phyloP scores from a whole-genome alignment of 2,329 filamentous ascomycete genomes.

The Ophiostoma montium region DNA sequence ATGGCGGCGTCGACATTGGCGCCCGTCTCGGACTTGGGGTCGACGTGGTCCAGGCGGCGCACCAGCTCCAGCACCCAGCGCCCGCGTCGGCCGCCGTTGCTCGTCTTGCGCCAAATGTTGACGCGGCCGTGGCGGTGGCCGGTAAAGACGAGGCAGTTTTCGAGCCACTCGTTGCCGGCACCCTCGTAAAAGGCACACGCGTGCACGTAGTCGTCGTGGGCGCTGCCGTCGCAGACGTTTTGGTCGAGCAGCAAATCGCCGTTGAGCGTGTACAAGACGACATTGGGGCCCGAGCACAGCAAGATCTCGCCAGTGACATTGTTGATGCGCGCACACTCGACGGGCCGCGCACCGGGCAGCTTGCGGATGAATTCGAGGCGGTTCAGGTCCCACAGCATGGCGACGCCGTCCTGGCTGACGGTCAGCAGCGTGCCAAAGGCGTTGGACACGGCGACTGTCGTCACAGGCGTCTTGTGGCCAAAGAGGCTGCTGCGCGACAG shows the following conservation, averaged over 20 bases:
- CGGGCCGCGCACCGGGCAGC: conserved; percentile 39
- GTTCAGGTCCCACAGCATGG: conserved; percentile 86
- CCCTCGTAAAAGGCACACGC: conserved; percentile 91
- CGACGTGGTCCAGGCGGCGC: conserved; percentile 68
- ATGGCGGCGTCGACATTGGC: conserved; percentile 53
- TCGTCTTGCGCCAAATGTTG: conserved; percentile 54
- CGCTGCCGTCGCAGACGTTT: conserved; percentile 44
- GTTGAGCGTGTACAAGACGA: conserved; percentile 77
- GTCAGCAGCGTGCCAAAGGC: conserved; percentile 82
- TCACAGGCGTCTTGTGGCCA: conserved; percentile 76
- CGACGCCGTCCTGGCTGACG: conserved; percentile 65
- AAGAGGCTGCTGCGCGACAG: conserved; percentile 69
- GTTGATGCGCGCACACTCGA: conserved; percentile 72
- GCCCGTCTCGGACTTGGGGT: conserved; percentile 47
- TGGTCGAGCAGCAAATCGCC: conserved; percentile 72
- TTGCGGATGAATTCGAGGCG: conserved; percentile 72
- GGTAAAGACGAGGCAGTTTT: conserved; percentile 74
- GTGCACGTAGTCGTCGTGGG: conserved; percentile 61
- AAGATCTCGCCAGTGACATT: conserved; percentile 84
- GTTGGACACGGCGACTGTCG: conserved; percentile 68
- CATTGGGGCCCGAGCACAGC: conserved; percentile 60
- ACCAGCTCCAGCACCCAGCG: conserved; percentile 67
- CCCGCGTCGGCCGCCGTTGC: conserved; percentile 37
- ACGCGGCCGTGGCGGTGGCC: conserved; percentile 75
- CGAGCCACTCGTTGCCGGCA: conserved; percentile 78